These are phyloP conservation scores for Sugiyamaella neomexicana DNA, from an alignment of 1,139 yeast genomes.

Conservation along the genomic window DNA sequence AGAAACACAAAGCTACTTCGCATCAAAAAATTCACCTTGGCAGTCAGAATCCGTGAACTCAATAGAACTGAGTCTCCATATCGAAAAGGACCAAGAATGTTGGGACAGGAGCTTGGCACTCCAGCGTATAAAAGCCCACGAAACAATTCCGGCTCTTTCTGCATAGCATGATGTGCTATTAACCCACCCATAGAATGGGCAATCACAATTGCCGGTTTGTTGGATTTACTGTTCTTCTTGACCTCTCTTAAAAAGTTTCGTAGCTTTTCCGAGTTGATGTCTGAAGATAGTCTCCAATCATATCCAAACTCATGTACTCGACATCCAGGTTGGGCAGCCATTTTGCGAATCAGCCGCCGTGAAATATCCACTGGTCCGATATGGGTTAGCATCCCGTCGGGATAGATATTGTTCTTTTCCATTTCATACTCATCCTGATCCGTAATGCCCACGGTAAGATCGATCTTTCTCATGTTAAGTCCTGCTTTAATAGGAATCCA, in stretches of 20 bases:
- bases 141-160: conserved; percentile 62
- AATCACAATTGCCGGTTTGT: conserved; percentile 62
- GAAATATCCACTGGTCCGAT: conserved; percentile 88
- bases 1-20: conserved; percentile 76
- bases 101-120: conserved; percentile 79
- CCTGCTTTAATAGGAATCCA: conserved; percentile 94
- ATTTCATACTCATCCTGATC: conserved; percentile 60
- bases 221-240: conserved; percentile 40
- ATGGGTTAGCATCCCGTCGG: conserved; percentile 78
- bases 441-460: conserved; percentile 69
- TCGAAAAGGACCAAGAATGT: conserved; percentile 80
- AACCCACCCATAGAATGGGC: conserved; percentile 96
- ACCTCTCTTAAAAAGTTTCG: conserved; percentile 49
- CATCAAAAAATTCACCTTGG: conserved; percentile 85
- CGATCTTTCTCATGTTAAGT: conserved; percentile 65
- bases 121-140: conserved; percentile 81
- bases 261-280: conserved; percentile 53
- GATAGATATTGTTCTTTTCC: conserved; percentile 51
- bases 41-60: conserved; percentile 71
- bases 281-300: conserved; percentile 84
- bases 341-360: conserved; percentile 55
- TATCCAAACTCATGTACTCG: conserved; percentile 76
- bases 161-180: conserved; percentile 76
- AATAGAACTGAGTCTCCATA: conserved; percentile 78
- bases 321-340: conserved; percentile 59